Base-by-base conservation (phyloP, 2,329 filamentous ascomycete genomes). In the Penicillium oxalicum region DNA sequence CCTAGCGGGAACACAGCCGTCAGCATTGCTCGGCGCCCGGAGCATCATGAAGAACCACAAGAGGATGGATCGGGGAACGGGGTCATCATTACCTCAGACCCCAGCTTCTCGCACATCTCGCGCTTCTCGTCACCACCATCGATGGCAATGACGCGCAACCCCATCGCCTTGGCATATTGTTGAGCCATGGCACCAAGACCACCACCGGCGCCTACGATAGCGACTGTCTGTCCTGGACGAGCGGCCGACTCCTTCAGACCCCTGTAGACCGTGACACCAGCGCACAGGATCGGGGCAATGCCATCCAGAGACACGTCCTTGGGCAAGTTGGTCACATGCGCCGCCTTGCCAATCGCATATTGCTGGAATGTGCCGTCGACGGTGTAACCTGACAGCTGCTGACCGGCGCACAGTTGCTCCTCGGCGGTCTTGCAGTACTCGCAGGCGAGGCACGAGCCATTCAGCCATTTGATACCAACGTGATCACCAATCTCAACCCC, bases 301-400 rank as follows among this genome's bases (percentile, higher is more conserved):
- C 82, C 82, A 64, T 91, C 89, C 39, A 95, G 82, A 50, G 82
- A 76, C 53, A 85, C 80, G 12, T 86, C 81, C 70, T 91, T 86
- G 57, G 87, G 87, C 56, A 96, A 85, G 58, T 85, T 83, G 27
- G 89, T 88, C 12, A 93, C 83, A 70, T 95, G 88, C 13, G 86
- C 82, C 12, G 89, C 90, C 71, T 95, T 94, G 59, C 84, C 90
- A 58, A 95, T 81, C 68, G 81, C 82, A 75, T 95, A 96, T 76
- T 95, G 84, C 76, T 96, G 91, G 80, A 96, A 96, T 37, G 84
- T 84, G 29, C 91, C 91, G 67, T 95, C 88, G 66, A 95, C 89
- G 4, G 88, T 94, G 79, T 94, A 95, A 48, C 91, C 91, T 0
- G 89, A 94, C 36, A 95, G 80, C 33, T 79, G 74, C 26, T 87